phyloP scores from a whole-genome alignment of 495 filamentous ascomycete species.

The Beverwykella pulmonaria region DNA sequence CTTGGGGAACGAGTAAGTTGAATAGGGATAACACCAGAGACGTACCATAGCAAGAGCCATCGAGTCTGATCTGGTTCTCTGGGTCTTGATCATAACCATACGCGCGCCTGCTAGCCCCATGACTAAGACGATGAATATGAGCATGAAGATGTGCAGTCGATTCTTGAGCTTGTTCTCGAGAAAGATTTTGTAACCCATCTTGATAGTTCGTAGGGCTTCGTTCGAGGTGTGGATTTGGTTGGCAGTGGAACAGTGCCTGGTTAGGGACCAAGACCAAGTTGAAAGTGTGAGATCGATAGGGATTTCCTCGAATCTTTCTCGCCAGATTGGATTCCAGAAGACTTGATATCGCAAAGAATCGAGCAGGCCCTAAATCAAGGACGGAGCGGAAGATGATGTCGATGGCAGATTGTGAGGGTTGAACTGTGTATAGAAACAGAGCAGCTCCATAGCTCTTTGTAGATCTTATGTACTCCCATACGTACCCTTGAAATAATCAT shows the following conservation, averaged over 20 bases:
- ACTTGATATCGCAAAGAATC: too few species aligned
- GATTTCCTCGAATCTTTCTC: not conserved
- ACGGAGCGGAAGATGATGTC: too few species aligned
- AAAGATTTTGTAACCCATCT: not conserved
- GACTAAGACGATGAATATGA: not conserved
- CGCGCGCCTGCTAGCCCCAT: not conserved
- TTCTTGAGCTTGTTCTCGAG: not conserved
- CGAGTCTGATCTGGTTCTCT: not conserved
- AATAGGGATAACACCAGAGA: not conserved
- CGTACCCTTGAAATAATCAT: not conserved
- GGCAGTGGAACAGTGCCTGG: too few species aligned
- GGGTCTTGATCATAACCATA: not conserved
- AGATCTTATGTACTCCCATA: not conserved
- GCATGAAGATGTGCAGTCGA: not conserved
- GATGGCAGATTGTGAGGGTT: too few species aligned
- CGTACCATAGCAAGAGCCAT: not conserved
- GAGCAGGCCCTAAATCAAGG: too few species aligned
- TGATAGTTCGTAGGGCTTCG: not conserved
- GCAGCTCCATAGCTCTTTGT: not conserved
- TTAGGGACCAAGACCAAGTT: not conserved
- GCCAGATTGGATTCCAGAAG: not conserved
- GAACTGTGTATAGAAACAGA: too few species aligned
- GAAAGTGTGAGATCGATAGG: not conserved
- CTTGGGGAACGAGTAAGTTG: not conserved
- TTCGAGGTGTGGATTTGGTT: not conserved